Evolutionary conservation across 2,329 filamentous ascomycete species (phyloP), one percentile per base, ranked within the genome.

Genomic region (Epicoccum sorghinum): DNA sequence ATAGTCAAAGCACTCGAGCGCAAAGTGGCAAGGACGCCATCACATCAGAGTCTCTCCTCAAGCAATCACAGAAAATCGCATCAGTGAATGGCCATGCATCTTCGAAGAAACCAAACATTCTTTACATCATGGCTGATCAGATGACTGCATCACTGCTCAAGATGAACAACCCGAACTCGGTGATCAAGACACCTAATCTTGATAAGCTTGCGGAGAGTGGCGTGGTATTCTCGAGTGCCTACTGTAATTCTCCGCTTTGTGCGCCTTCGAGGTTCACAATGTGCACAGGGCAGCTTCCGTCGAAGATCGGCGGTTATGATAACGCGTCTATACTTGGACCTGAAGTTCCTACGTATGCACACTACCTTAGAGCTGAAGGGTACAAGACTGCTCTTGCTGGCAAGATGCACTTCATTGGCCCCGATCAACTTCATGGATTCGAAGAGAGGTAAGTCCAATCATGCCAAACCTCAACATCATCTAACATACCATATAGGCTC

Each of bases 81-180:
- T 60, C 65, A 9, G 60, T 60, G 1, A 23, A 22, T 12, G 41
- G 45, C 13, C 49, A 57, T 7, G 47, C 54, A 22, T 24, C 51
- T 14, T 36, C 60, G 6, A 71, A 65, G 44, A 83, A 82, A 72
- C 89, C 89, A 57, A 93, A 93, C 76, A 90, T 93, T 64, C 82
- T 93, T 41, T 96, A 95, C 81, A 96, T 97, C 79, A 96, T 97
- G 92, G 93, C 93, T 49, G 93, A 97, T 77, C 93, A 97, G 79
- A 86, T 97, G 74, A 90, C 93, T 14, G 93, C 93, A 25, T 93
- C 93, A 14, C 84, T 93, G 65, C 85, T 97, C 64, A 93, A 92
- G 79, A 93, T 96, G 80, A 92, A 97, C 80, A 93, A 97, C 75
- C 84, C 87, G 40, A 82, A 89, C 47, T 96, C 92, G 1, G 89